These are phyloP conservation scores for Saccharomycopsis phalli DNA, from an alignment of 1,139 yeast genomes.

Conservation along the genomic window DNA sequence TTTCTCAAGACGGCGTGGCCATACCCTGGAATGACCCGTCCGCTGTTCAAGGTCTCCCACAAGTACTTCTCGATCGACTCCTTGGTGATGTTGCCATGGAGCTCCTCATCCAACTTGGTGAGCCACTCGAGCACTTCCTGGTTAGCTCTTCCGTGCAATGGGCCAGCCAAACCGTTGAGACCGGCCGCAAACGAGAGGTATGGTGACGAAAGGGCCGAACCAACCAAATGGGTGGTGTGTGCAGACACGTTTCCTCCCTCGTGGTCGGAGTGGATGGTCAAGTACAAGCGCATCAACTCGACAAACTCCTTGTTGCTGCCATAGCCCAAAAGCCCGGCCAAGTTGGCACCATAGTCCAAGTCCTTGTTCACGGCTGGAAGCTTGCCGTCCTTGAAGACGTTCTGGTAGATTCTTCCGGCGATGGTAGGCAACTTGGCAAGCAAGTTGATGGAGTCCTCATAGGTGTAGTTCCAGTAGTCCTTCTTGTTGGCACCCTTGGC, in stretches of 20 bases:
- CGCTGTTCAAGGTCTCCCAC: constrained; percentile 86
- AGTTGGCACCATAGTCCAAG: constrained; percentile 88
- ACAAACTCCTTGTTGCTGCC: constrained; percentile 74
- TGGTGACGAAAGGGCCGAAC: constrained; percentile 92
- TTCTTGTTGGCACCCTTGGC: constrained; percentile 80
- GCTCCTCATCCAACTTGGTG: constrained; percentile 67
- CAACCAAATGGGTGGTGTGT: constrained; percentile 94
- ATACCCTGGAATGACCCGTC: constrained; percentile 96
- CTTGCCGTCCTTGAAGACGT: constrained; percentile 80
- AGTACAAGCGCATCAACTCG: constrained; percentile 86
- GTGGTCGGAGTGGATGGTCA: constrained; percentile 94
- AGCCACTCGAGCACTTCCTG: constrained; percentile 96
- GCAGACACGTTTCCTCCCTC: constrained; percentile 99
- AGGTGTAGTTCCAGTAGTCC: constrained; percentile 88
- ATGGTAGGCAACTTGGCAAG: constrained; percentile 88
- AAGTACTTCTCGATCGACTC: constrained; percentile 77
- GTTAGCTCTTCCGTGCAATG: constrained; percentile 96
- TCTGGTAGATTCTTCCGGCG: constrained; percentile 91
- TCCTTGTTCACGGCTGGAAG: constrained; percentile 61
- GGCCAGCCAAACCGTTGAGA: constrained; percentile 95
- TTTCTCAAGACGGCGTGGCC: constrained; percentile 96
- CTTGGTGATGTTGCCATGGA: constrained; percentile 64
- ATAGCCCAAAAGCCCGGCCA: constrained; percentile 76
- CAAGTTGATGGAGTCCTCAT: constrained; percentile 81
- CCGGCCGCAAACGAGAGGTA: constrained; percentile 91